Percentiles rank a stretch among this genome's conserved stretches.
Conservation (phyloP, 169 alveolate species). For the Cryptosporidium sp. region DNA sequence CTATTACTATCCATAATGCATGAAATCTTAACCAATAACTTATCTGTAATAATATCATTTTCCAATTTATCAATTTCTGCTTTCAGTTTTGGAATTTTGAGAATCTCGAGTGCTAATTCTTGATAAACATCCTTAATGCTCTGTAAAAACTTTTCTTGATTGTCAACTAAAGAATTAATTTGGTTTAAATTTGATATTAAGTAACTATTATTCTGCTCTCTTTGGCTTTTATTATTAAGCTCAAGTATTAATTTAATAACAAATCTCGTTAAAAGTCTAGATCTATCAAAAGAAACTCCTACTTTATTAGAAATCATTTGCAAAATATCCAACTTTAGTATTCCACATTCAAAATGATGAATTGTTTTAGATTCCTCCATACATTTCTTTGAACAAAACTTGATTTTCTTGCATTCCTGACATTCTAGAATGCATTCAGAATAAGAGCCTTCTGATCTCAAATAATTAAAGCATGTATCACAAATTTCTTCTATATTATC, state of each 20-base stretch:
- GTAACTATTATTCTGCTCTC: not conserved
- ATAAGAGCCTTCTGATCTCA: not conserved
- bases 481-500: slow-evolving; percentile 19
- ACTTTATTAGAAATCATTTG: slow-evolving; percentile 1
- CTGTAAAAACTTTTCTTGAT: slow-evolving; percentile 7
- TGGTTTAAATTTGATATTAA: slow-evolving; percentile 20
- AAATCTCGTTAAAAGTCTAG: slow-evolving; percentile 17
- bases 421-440: not conserved
- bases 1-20: slow-evolving; percentile 70
- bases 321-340: not conserved
- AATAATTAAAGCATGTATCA: slow-evolving; percentile 31
- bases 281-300: slow-evolving; percentile 58
- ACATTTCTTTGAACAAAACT: slow-evolving; percentile 47
- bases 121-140: not conserved
- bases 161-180: slow-evolving; percentile 3
- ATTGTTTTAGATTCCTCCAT: not conserved
- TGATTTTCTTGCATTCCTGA: slow-evolving; percentile 16
- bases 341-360: slow-evolving; percentile 48
- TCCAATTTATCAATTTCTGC: not conserved
- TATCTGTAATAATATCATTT: not conserved
- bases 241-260: slow-evolving; percentile 15
- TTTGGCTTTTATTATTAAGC: not conserved
- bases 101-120: slow-evolving; percentile 9
- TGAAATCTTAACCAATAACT: slow-evolving; percentile 4
- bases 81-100: slow-evolving; percentile 17